These are phyloP conservation scores for Colletotrichum sp. DNA, from an alignment of 2,329 filamentous ascomycete genomes.

Conservation along the genomic window DNA sequence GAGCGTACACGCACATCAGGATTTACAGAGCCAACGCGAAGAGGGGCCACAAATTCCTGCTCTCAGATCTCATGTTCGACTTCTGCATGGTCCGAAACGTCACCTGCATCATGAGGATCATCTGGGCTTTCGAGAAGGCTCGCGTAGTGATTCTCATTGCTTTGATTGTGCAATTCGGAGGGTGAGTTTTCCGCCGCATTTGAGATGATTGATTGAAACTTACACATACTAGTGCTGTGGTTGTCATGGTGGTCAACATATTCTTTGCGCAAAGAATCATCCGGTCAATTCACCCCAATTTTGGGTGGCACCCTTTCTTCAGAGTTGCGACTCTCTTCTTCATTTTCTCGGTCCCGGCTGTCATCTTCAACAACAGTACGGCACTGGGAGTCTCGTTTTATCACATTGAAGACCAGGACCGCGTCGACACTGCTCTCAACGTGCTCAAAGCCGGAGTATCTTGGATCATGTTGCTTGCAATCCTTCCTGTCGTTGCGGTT, in stretches of 20 bases:
- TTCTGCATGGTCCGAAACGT: conserved; percentile 40
- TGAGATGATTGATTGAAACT: conserved; percentile 23
- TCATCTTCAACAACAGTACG: conserved; percentile 37
- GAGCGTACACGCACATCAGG: conserved; percentile 28
- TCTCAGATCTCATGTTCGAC: conserved; percentile 41
- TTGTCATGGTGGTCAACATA: conserved; percentile 41
- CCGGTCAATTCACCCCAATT: conserved; percentile 37
- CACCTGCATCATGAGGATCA: conserved; percentile 39
- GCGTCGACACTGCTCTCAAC: conserved; percentile 11
- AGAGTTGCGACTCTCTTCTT: conserved; percentile 27
- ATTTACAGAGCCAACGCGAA: conserved; percentile 33
- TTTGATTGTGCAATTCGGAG: conserved; percentile 40
- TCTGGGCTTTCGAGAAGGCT: conserved; percentile 33
- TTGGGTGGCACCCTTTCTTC: conserved; percentile 39
- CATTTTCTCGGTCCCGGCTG: conserved; percentile 29
- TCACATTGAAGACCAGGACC: conserved; percentile 20
- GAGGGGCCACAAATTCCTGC: conserved; percentile 41
- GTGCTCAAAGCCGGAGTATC: conserved; percentile 25
- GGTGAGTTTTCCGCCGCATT: conserved; percentile 19
- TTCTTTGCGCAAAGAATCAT: conserved; percentile 43
- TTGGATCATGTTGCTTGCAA: conserved; percentile 27
- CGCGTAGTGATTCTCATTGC: conserved; percentile 36
- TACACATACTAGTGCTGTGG: conserved; percentile 39
- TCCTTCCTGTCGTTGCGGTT: conserved; percentile 25
- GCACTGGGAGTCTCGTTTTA: conserved; percentile 31